Percentiles rank a stretch among this genome's conserved stretches.
Conservation (phyloP, 148 eudicot species). For the Linanthus parryae region DNA sequence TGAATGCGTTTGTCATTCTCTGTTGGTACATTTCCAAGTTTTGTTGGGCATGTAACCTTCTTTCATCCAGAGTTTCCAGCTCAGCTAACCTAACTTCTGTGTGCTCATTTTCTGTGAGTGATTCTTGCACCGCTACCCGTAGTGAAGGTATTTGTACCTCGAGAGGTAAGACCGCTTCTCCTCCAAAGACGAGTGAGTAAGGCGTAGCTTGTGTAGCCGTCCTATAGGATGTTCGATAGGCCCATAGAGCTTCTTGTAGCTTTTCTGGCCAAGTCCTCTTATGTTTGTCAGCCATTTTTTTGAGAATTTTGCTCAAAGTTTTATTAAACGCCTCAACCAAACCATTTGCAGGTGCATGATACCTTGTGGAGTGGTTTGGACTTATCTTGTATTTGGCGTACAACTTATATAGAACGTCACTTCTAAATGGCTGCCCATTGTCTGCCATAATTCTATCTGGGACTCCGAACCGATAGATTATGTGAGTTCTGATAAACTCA, state of each 20-base stretch:
- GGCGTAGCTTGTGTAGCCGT: slow-evolving; percentile 5
- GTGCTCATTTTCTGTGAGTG: background rate
- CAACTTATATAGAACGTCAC: background rate
- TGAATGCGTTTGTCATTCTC: slow-evolving; percentile 4
- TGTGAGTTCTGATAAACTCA: background rate
- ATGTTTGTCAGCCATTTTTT: background rate
- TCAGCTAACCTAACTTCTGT: background rate
- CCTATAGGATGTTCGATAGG: background rate
- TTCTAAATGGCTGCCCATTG: background rate
- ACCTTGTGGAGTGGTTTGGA: background rate
- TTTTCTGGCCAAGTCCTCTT: background rate
- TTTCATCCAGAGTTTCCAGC: background rate
- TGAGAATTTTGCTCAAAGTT: background rate
- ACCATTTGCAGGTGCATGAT: slow-evolving; percentile 4
- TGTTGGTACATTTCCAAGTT: slow-evolving; percentile 4
- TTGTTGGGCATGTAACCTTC: slow-evolving; percentile 1
- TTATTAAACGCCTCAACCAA: background rate
- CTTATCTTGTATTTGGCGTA: slow-evolving; percentile 3
- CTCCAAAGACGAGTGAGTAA: background rate
- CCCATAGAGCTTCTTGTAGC: background rate
- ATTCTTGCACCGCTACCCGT: background rate
- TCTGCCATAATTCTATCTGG: background rate
- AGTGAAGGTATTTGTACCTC: slow-evolving; percentile 4
- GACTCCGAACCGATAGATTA: slow-evolving; percentile 3
- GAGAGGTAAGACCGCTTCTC: background rate